These are phyloP conservation scores for Beauveria medogensis DNA, from an alignment of 2,329 filamentous ascomycete species.

Conservation along the genomic window DNA sequence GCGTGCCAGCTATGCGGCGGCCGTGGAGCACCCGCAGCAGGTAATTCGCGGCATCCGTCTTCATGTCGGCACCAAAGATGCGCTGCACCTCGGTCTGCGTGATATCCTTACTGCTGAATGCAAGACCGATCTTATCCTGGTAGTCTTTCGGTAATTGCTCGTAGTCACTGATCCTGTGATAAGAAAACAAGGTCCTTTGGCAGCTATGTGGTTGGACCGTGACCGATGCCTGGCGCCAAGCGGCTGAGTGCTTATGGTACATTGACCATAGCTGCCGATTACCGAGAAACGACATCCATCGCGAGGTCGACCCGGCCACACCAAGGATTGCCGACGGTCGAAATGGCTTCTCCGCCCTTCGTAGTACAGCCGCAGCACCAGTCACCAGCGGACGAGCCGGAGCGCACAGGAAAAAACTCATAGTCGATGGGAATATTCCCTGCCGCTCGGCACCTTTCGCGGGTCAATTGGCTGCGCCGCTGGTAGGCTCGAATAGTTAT, in stretches of 20 bases:
- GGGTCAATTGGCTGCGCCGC: neutral
- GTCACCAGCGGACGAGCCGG: neutral
- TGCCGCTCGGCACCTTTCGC: neutral
- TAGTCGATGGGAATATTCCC: neutral
- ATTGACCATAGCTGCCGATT: neutral
- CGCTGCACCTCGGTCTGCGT: slow-evolving; percentile 34
- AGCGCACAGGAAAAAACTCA: slow-evolving; percentile 1
- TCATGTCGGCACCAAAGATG: slow-evolving; percentile 44
- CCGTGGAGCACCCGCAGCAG: slow-evolving; percentile 54
- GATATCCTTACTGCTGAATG: slow-evolving; percentile 44
- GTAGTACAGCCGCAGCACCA: neutral
- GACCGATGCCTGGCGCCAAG: neutral
- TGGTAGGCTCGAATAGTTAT: neutral
- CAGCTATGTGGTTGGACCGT: neutral
- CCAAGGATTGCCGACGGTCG: neutral
- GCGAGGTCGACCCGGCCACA: neutral
- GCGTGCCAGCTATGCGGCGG: slow-evolving; percentile 53
- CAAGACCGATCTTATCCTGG: slow-evolving; percentile 45
- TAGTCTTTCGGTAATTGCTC: slow-evolving; percentile 51
- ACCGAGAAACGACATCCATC: slow-evolving; percentile 14
- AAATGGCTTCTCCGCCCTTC: neutral
- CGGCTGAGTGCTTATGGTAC: neutral
- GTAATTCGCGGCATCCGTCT: slow-evolving; percentile 38
- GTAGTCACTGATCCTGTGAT: slow-evolving; percentile 41
- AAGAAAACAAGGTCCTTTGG: slow-evolving; percentile 27